Evolutionary conservation across 75 land plant genomes (phyloP), one percentile per base, ranked within the genome.

Genomic region (Sequoia sempervirens): DNA sequence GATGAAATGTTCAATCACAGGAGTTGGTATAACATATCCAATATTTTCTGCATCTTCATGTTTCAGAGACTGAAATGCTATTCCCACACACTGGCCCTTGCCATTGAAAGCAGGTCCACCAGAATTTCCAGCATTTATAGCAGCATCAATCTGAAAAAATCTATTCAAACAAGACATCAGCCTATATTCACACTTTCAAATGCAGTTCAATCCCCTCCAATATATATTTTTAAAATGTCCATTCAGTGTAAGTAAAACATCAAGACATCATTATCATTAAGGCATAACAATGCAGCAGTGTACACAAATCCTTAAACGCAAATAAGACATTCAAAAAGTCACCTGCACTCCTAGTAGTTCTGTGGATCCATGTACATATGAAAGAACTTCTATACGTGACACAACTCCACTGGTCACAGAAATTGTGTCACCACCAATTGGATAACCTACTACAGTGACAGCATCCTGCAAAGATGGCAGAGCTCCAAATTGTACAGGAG

Each of bases 1-100:
- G 70, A 97, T 97, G 80, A 97, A 97, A 74, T 97, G 99, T 66
- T 61, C 87, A 17, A 94, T 95, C 43, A 94, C 99, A 79, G 95
- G 98, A 53, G 98, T 96, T 54, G 99, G 98, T n/a, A 97, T 97
- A 79, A 97, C 99, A 94, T 97, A 97, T 47, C 99, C 99, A 78
- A 97, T 97, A 75, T 97, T 97, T 83, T 97, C 99, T 12, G 86
- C 99, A 87, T 97, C 99, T 86, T 96, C 99, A 85, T 96, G 94
- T 84, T 94, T 97, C 43, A 97, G 88, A n/a, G 95, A 97, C 82
- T 96, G 99, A 86, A 97, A 97, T 87, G 99, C 98, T 80, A 97
- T 97, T n/a, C 98, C 99, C 34, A 97, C 99, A 89, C 99, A 96
- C 50, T 94, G 90, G 1, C 99, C 99, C 79, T 90, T 89, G 80